Percentiles rank a stretch among this genome's conserved stretches.
Conservation (phyloP, 169 alveolate genomes). For the Plasmodium falciparum region DNA sequence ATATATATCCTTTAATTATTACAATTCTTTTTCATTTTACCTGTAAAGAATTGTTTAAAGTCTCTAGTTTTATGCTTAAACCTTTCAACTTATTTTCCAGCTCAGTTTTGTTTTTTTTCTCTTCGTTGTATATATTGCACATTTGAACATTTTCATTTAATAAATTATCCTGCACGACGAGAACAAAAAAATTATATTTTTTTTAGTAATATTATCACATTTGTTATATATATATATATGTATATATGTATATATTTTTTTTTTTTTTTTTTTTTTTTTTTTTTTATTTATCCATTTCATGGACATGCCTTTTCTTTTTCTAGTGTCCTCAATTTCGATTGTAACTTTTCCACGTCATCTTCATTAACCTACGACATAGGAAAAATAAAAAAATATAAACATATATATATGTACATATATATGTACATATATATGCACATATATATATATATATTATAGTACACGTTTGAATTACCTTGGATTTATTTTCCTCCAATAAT, state of each 20-base stretch:
- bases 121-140: slow-evolving; percentile 16
- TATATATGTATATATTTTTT: no score
- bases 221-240: no score
- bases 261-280: background rate
- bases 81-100: slow-evolving; percentile 23
- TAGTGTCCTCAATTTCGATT: background rate
- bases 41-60: slow-evolving; percentile 52
- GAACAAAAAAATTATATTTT: no score
- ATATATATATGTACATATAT: background rate
- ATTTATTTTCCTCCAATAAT: slow-evolving; percentile 29
- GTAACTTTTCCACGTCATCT: background rate
- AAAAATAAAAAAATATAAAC: background rate
- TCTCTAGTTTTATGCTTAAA: slow-evolving; percentile 28
- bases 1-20: background rate
- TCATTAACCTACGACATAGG: background rate
- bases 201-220: no score
- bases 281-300: background rate
- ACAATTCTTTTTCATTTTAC: slow-evolving; percentile 7
- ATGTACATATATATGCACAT: no score
- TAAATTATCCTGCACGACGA: slow-evolving; percentile 2
- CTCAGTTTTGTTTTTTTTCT: slow-evolving; percentile 30
- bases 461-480: slow-evolving; percentile 21
- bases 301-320: background rate
- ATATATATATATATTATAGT: no score
- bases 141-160: slow-evolving; percentile 21